Evolutionary conservation across 371 early-diverging fungal species (phyloP), one percentile per base, ranked within the genome.

Genomic region (Mucor sp.): DNA sequence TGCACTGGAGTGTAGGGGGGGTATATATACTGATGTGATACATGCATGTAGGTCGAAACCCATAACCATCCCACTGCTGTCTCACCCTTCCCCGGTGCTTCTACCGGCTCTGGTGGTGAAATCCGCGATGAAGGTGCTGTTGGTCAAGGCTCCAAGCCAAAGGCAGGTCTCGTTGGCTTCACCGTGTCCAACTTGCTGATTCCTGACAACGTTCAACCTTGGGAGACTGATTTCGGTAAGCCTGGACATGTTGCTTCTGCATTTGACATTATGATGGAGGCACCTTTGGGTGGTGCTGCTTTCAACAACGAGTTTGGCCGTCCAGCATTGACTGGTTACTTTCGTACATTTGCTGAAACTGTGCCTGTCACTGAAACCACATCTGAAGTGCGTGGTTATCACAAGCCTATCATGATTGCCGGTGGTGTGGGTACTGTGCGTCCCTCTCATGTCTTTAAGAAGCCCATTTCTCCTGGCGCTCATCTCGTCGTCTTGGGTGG

Each of bases 21-120:
- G 23, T 11, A 37, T 28, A 12, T 7, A 3, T 37, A 44, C 9
- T 35, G n/a, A 61, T 55, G 4, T 33, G 33, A 7, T 33, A 33
- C 4, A 4, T 30, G 30, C 2, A 30, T 33, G 25, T 71, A 84
- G 84, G 99, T 98, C 23, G 99, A 98, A 83, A 98, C 99, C 0
- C 99, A 98, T 80, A 98, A 98, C 80, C 99, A 98, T 78, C 99
- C 99, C 44, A 98, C 98, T 19, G 97, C 97, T 14, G 96, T 98
- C 15, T 97, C 97, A 37, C 99, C 99, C 44, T 97, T 91, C 79
- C 94, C 98, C 33, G 99, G 99, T 72, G 99, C 99, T 15, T 90
- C 93, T 15, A 95, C 95, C 27, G 95, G 95, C 61, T 89, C 97
- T 14, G 98, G 98, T 75, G 99, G 98, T 75, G 98, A 98, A 78